Evolutionary conservation across 2,329 filamentous ascomycete species (phyloP), one percentile per base, ranked within the genome.

Genomic region (Teratosphaeria pseudoeucalypti): DNA sequence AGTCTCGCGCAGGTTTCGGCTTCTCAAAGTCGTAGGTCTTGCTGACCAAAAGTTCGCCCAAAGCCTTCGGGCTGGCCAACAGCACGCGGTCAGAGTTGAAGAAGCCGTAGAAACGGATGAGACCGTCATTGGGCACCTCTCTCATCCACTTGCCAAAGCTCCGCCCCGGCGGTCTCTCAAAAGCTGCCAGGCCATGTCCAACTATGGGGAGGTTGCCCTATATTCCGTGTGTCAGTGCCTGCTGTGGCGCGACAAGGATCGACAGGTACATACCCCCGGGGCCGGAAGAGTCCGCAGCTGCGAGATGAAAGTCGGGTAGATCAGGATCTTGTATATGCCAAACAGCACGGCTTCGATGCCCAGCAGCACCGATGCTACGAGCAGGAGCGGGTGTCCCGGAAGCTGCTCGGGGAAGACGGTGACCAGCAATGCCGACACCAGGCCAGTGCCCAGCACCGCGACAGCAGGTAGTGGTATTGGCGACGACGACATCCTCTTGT

Each of bases 11-110:
- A 12, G 62, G 60, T 14, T 59, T 68, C 5, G 79, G 79, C 64
- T 82, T 82, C 64, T 81, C 77, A 56, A 81, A 81, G 61, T 82
- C 79, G 59, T 82, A 82, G 3, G 75, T 77, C 47, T 78, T 78
- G 49, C 79, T 76, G 43, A 80, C 79, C 59, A 83, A 37, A 32
- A 55, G 27, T 19, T 55, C 53, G 23, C 53, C 75, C 11, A 82
- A 72, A 39, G 82, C 80, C n/a, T 77, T 72, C 5, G 82, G 64
- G 2, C 77, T 75, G 14, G 71, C 70, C 5, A 55, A 14, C 27
- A 55, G 23, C 5, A 55, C 37, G 34, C 72, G 67, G 47, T 74
- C 71, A 5, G 58, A 58, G 58, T 77, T 68, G 59, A 77, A 72
- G 58, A 76, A 71, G 57, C 73, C 70, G 11, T 72, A 68, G 19